Base-by-base conservation (phyloP, 176 grass and related monocot genomes). In the Aegilops tauschii region DNA sequence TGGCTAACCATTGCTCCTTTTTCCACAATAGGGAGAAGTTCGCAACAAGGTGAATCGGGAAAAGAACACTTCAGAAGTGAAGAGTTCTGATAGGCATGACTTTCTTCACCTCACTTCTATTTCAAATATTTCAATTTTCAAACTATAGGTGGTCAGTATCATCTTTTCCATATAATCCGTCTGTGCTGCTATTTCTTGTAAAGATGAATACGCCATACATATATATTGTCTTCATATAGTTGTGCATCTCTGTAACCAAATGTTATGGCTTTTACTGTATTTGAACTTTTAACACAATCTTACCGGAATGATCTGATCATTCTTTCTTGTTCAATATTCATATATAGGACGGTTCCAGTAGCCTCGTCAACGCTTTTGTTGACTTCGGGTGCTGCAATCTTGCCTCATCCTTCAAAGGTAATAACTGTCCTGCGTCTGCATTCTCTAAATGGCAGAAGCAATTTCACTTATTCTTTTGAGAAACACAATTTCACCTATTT, bases 381-480 rank as follows among this genome's bases (percentile, higher is more conserved):
- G 39, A 86, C 78, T 7, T 98, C 96, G 64, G 88, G 93, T 79
- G 91, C 91, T 86, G 88, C 86, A n/a, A 89, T 98, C 42, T 83
- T 98, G 76, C 96, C 96, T 61, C 96, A 98, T 95, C 96, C 96
- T 85, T 92, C 90, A 25, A 98, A 95, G 93, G 96, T 98, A 90
- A 71, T 30, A 56, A 65, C 30, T 83, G 23, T 65, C 8, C n/a
- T 73, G 36, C 2, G 1, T 37, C 13, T 40, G 69, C 18, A 39
- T 39, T 70, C 70, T 8, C 18, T 20, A 0, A 65, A n/a, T 20
- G 17, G 39, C 12, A 23, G 14, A 80, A 66, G 39, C 5, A 89
- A 42, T 42, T 80, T 80, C 27, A 72, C 12, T 12, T 56, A 12
- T 73, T 44, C 63, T 71, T 71, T 40, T 37, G 3, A 39, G 34